Evolutionary conservation across 2,329 filamentous ascomycete genomes (phyloP).

Genomic region (Trichoderma cornu-damae): DNA sequence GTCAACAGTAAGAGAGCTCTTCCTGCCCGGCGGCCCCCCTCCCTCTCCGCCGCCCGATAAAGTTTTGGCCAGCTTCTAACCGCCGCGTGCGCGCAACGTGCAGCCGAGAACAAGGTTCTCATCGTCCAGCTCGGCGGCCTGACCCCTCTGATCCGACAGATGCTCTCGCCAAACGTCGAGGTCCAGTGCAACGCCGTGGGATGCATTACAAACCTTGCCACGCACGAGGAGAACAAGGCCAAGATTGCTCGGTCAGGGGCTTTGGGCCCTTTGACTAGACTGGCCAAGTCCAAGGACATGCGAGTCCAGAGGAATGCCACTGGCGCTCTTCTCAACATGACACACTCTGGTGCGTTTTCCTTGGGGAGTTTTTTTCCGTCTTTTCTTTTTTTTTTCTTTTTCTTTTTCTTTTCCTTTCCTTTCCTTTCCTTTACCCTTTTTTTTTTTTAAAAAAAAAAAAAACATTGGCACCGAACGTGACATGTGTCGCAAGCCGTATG

Average conservation of each 20-base stretch:
- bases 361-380: no score
- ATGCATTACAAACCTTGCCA: slow-evolving; percentile 96
- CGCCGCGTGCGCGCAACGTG: slow-evolving; percentile 33
- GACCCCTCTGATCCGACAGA: slow-evolving; percentile 88
- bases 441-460: no score
- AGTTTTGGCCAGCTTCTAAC: slow-evolving; percentile 26
- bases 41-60: no score
- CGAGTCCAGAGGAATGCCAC: slow-evolving; percentile 96
- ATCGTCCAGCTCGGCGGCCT: slow-evolving; percentile 92
- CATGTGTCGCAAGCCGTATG: not conserved
- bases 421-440: no score
- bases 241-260: slow-evolving; percentile 96
- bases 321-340: slow-evolving; percentile 96
- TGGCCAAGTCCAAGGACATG: slow-evolving; percentile 98
- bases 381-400: slow-evolving; percentile 5
- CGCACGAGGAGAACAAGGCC: slow-evolving; percentile 98
- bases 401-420: not conserved
- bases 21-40: no score
- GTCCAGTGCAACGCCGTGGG: slow-evolving; percentile 99
- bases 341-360: slow-evolving; percentile 78
- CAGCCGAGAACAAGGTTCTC: slow-evolving; percentile 95
- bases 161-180: slow-evolving; percentile 97
- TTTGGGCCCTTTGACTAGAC: slow-evolving; percentile 78
- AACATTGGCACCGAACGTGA: no score
- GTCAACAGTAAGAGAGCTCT: slow-evolving; percentile 74